phyloP scores from a whole-genome alignment of 441 rosid genomes.

The Iberis amara region DNA sequence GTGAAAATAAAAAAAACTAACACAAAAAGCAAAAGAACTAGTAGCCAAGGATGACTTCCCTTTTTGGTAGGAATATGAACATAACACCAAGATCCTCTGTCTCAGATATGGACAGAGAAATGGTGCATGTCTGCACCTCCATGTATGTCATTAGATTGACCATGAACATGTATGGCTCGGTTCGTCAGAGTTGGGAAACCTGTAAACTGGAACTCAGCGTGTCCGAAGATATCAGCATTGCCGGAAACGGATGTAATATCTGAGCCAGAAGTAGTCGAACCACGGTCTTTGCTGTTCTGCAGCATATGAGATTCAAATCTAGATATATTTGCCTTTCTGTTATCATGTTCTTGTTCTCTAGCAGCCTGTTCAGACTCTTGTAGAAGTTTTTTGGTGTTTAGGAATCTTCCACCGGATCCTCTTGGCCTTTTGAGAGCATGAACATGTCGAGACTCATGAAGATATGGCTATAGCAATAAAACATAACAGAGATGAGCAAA shows the following conservation, averaged over 20 bases:
- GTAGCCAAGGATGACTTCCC: conserved; percentile 96
- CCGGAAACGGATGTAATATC: conserved; percentile 44
- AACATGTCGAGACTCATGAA: conserved; percentile 78
- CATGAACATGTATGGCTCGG: conserved; percentile 33
- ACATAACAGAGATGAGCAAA: conserved; percentile 18
- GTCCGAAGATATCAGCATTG: conserved; percentile 41
- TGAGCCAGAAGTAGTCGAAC: conserved; percentile 47
- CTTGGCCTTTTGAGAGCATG: conserved; percentile 84
- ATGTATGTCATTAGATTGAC: conserved; percentile 36
- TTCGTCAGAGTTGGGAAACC: conserved; percentile 39
- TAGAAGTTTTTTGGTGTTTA: conserved; percentile 45
- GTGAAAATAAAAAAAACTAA: conserved; percentile 15
- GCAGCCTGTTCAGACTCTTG: conserved; percentile 38
- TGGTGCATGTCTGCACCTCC: conserved; percentile 38
- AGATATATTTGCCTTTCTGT: conserved; percentile 27
- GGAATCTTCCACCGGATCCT: conserved; percentile 80
- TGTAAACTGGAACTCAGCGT: conserved; percentile 44
- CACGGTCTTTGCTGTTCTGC: conserved; percentile 27
- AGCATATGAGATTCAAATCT: conserved; percentile 39
- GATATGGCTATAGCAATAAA: conserved; percentile 52
- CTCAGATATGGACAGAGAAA: conserved; percentile 41
- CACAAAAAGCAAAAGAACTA: conserved; percentile 22
- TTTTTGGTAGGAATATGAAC: conserved; percentile 32
- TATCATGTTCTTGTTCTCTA: conserved; percentile 21
- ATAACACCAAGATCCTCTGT: conserved; percentile 33